Evolutionary conservation across 306 rosid species (phyloP), one percentile per base, ranked within the genome.

Genomic region (Alnus rubra): DNA sequence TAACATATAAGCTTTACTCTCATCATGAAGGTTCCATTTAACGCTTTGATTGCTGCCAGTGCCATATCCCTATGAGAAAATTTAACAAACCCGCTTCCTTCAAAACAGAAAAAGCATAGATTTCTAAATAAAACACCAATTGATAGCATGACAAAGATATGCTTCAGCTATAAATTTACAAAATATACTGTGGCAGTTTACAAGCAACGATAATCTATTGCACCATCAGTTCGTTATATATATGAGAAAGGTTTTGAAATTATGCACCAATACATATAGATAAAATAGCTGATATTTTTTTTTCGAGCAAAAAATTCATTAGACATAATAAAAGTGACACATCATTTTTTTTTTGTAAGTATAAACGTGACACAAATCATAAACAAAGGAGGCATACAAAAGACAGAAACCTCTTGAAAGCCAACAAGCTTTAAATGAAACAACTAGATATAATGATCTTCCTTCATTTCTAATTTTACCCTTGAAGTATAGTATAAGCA

Each of bases 41-140:
- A 87, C 80, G 93, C 97, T 81, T 87, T 81, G 82, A 95, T 95
- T 81, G 98, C 97, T 49, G 95, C 92, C 73, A 75, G 15, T 15
- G 98, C 96, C 97, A 93, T 93, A 37, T 90, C 97, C 81, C 72
- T 77, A 74, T 78, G 84, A 64, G 97, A 86, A 82, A 88, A 95
- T 79, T 83, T 90, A 62, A 95, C 94, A 78, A 95, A 95, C 78
- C 88, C 88, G 44, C 82, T 82, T 78, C 97, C 98, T 92, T 86
- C 81, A 86, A 83, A 86, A 79, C 65, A 56, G 60, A 84, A 74
- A 69, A 84, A 78, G n/a, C 65, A 74, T 67, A 82, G 69, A 77
- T 65, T 11, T 60, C 70, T 42, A 80, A 55, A 35, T 2, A 6
- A 56, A 23, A 42, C 70, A 63, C 44, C 37, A 87, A 53, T 71